Base-by-base conservation (phyloP, 768 basidiomycete genomes). In the Sistotremastrum niveocremeum region DNA sequence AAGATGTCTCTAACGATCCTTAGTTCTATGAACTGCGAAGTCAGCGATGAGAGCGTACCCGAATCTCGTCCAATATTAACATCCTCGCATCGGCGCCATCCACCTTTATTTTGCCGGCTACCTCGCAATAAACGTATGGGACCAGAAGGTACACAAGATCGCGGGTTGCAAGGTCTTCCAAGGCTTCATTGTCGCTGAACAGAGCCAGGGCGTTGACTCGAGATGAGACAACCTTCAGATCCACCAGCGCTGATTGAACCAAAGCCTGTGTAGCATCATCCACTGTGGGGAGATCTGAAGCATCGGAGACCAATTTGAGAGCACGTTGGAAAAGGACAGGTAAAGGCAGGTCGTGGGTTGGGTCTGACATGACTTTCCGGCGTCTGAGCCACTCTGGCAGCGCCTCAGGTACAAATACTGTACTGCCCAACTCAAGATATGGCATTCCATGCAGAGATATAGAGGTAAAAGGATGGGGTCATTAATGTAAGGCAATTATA, bases 111-210 rank as follows among this genome's bases (percentile, higher is more conserved):
- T 79, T 75, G 39, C 75, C 71, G 54, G 78, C 71, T 30, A 83
- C 69, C 51, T 89, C 81, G 12, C 81, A 75, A 34, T 67, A 57
- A 20, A 78, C 70, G 56, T 72, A 90, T 0, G 84, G 80, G 4
- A 86, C 76, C 37, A 79, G 67, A 7, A 94, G 68, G 61, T 86
- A 91, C 2, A 81, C 64, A 34, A 91, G 64, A 63, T 90, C 77
- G 34, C 69, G 63, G 2, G 88, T 87, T 3, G 83, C 69, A 46
- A 94, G 77, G 59, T 94, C 89, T 39, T 88, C 83, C 11, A 90
- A 64, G 0, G 69, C 69, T 56, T 94, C 89, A 55, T 93, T 93
- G 3, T 79, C 68, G 48, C 87, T 90, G 65, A 93, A 89, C 34
- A 93, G 62, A 0, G 76, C 73, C 39, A 91, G 66, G 36, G 68